Percentiles rank a stretch among this genome's conserved stretches.
Evolutionary conservation across 106 monocot genomes (phyloP).

Genomic region (Apostasia shenzhenica): DNA sequence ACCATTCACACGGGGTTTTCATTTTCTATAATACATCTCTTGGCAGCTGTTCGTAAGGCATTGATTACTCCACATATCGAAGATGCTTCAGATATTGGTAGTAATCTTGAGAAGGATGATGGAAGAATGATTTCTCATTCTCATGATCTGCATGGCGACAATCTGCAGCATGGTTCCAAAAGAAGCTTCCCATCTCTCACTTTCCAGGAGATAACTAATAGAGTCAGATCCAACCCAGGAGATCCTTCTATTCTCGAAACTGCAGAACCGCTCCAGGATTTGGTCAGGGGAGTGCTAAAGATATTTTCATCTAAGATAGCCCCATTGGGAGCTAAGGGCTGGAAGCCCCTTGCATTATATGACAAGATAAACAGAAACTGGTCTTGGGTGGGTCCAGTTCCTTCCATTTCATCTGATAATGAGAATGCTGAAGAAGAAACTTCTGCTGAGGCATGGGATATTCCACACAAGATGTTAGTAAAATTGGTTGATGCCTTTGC

Average conservation of each 20-base stretch:
- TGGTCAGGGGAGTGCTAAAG: constrained; percentile 87
- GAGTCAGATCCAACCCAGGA: constrained; percentile 73
- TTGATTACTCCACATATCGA: constrained; percentile 51
- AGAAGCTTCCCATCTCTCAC: constrained; percentile 56
- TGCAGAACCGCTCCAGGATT: constrained; percentile 86
- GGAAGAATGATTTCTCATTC: constrained; percentile 3
- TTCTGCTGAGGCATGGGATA: constrained; percentile 83
- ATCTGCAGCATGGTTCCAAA: constrained; percentile 10
- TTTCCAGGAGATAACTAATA: constrained; percentile 72
- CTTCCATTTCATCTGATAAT: constrained; percentile 27
- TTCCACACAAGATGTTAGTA: constrained; percentile 93
- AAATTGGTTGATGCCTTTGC: constrained; percentile 98
- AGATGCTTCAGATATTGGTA: constrained; percentile 20
- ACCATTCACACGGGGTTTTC: constrained; percentile 89
- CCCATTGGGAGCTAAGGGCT: constrained; percentile 89
- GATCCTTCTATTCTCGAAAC: constrained; percentile 96
- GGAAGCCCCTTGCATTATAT: constrained; percentile 72
- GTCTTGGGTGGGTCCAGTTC: constrained; percentile 68
- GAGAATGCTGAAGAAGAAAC: constrained; percentile 73
- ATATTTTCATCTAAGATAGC: constrained; percentile 89
- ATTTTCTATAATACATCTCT: constrained; percentile 92
- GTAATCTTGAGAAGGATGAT: constrained; percentile 15
- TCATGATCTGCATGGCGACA: constrained; percentile 23
- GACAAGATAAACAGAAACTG: constrained; percentile 78
- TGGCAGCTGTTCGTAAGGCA: constrained; percentile 76